Evolutionary conservation across 345 rosid genomes (phyloP), one percentile per base, ranked within the genome.

Genomic region (Corymbia maculata): DNA sequence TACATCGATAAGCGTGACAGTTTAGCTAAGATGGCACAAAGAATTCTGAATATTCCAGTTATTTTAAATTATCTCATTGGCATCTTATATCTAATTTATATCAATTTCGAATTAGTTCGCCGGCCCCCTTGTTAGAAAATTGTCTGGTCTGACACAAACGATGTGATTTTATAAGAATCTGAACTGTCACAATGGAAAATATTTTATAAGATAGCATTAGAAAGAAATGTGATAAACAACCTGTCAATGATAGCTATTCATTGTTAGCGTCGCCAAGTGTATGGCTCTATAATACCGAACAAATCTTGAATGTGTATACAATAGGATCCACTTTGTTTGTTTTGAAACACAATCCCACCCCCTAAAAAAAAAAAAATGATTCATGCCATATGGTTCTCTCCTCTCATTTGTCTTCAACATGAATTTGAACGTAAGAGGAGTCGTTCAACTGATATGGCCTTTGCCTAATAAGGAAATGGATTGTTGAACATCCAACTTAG

Each of bases 21-120:
- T 19, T 19, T 75, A 75, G 82, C 12, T 75, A 19, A 19, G 19
- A 26, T 75, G 4, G 1, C 45, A 42, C 4, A 0, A 10, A 19
- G 24, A 42, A 21, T 75, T 17, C 14, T 0, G 4, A 75, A 8
- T 42, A 26, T 1, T 2, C 0, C 49, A 36, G 0, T 75, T 75
- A 42, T 9, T 36, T 36, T 75, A 75, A 19, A 75, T 75, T 75
- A 75, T 75, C 82, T 12, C 82, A 19, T 75, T 1, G 0, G 49
- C 49, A 19, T 75, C 82, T 70, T 70, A 75, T 75, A 13, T 49
- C 14, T 17, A 3, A 44, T 36, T 17, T 8, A 13, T 22, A 2
- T 36, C 13, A 6, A 14, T 49, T 42, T 26, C 14, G 7, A 42
- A 36, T 75, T 4, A 19, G 2, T 42, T 75, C 12, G 6, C 24